A percentile compares a stretch with the other conserved stretches of the same genome.
Evolutionary conservation across 2,329 filamentous ascomycete genomes (phyloP).

Genomic region (Elsinoe necatrix): DNA sequence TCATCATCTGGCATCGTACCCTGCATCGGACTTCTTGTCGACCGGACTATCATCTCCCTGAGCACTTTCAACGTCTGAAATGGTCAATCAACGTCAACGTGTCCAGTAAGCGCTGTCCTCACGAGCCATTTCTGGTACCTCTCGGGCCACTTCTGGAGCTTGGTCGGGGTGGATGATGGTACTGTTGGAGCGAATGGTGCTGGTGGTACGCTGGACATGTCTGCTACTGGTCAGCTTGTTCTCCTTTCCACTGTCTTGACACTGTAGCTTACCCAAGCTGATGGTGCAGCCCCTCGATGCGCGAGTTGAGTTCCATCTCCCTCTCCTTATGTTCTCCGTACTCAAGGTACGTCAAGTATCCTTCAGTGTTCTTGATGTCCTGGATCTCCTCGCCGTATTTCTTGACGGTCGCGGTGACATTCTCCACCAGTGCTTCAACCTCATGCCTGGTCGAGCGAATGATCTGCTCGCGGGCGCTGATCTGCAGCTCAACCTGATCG

Average conservation of each 20-base stretch:
- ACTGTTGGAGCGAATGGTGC: not conserved
- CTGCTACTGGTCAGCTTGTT: not conserved
- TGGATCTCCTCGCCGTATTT: not conserved
- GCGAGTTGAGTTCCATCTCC: not conserved
- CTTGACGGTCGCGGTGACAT: not conserved
- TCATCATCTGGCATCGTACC: no score
- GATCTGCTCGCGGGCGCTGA: not conserved
- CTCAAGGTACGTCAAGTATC: not conserved
- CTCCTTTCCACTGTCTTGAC: not conserved
- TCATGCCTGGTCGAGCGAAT: not conserved
- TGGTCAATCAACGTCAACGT: not conserved
- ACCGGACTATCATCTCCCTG: not conserved
- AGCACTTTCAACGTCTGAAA: not conserved
- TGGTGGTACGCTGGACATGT: not conserved
- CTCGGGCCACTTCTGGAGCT: not conserved
- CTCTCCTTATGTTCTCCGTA: not conserved
- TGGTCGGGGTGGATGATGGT: not conserved
- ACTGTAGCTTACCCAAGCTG: not conserved
- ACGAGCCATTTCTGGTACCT: not conserved
- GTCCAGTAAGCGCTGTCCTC: not conserved
- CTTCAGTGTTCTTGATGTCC: not conserved
- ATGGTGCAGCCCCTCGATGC: not conserved
- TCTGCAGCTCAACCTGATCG: not conserved
- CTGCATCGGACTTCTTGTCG: not conserved
- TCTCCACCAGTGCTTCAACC: not conserved